Base-by-base conservation (phyloP, 176 grass and related monocot species). In the Eleusine coracana region DNA sequence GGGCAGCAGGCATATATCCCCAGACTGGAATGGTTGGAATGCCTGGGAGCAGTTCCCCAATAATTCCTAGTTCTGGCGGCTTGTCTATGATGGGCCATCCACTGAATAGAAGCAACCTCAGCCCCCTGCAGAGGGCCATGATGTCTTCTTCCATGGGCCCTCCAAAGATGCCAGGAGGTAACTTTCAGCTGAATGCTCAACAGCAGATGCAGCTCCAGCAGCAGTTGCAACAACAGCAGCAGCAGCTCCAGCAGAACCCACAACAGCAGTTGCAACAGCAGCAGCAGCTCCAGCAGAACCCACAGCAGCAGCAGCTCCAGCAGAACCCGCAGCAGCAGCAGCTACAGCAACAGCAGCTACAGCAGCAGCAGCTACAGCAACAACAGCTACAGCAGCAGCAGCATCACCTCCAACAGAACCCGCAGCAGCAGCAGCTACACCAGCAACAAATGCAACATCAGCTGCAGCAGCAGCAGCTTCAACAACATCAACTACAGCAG, bases 61-160 rank as follows among this genome's bases (percentile, higher is more conserved):
- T 96, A 74, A 83, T 92, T 87, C 73, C 92, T 73, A 83, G 73
- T 76, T 92, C 96, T 15, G 65, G 80, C 3, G 75, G 87, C n/a
- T 76, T 99, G 79, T 75, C 91, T 76, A 94, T 96, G 87, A 88
- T 99, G 87, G 77, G 73, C 4, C 94, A 91, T 56, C 74, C 80
- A 4, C 68, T 96, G 20, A 99, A 90, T 55, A 88, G 93, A 85
- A 83, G 81, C 76, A 96, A 85, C 83, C 87, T 96, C 23, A 87
- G 3, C 79, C 74, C 85, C 34, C 29, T 94, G 74, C 93, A 96
- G 66, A 71, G 93, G 84, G 87, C 76, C 61, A 79, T 86, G 86
- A 82, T 98, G 85, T 88, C 92, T 42, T 88, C 92, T 42, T 63
- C 90, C 3, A 96, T 99, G 96, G 96, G 89, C 44, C 96, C 96